phyloP scores from a whole-genome alignment of 306 rosid species.

The Cercis canadensis region DNA sequence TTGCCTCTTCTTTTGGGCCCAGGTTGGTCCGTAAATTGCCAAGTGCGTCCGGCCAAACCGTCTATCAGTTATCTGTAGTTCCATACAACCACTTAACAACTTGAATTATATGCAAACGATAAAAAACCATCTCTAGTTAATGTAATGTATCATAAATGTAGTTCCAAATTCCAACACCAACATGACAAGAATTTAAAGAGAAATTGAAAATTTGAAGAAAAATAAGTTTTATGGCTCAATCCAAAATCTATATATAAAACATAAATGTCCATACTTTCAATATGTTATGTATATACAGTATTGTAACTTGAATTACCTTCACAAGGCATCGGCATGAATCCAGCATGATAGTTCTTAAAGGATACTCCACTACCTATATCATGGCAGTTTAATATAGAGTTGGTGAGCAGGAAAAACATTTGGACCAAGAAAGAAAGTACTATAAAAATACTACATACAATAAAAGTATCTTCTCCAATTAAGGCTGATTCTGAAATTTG shows the following conservation, averaged over 20 bases:
- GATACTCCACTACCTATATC: slow-evolving; percentile 86
- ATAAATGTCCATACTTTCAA: neutral
- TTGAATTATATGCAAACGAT: slow-evolving; percentile 20
- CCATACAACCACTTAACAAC: slow-evolving; percentile 32
- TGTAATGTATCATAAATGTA: slow-evolving; percentile 1
- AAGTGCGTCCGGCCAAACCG: slow-evolving; percentile 86
- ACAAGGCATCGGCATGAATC: slow-evolving; percentile 81
- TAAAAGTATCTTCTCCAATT: slow-evolving; percentile 78
- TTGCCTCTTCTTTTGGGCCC: slow-evolving; percentile 89
- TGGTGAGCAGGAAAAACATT: slow-evolving; percentile 20
- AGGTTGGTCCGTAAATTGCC: slow-evolving; percentile 90
- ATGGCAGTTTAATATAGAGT: slow-evolving; percentile 24
- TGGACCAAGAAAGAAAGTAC: slow-evolving; percentile 22
- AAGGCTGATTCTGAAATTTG: slow-evolving; percentile 78
- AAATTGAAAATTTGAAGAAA: neutral
- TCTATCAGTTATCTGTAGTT: slow-evolving; percentile 79
- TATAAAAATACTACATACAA: slow-evolving; percentile 54
- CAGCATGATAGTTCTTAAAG: slow-evolving; percentile 80
- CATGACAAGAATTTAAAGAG: neutral
- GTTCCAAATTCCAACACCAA: neutral
- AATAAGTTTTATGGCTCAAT: neutral
- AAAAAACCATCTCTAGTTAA: slow-evolving; percentile 9
- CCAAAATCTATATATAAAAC: neutral
- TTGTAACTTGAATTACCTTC: slow-evolving; percentile 61
- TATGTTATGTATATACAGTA: slow-evolving; percentile 17